A percentile compares a stretch with the other conserved stretches of the same genome.
These are phyloP conservation scores for Zygoascus meyerae DNA, from an alignment of 1,139 yeast species.

Conservation along the genomic window DNA sequence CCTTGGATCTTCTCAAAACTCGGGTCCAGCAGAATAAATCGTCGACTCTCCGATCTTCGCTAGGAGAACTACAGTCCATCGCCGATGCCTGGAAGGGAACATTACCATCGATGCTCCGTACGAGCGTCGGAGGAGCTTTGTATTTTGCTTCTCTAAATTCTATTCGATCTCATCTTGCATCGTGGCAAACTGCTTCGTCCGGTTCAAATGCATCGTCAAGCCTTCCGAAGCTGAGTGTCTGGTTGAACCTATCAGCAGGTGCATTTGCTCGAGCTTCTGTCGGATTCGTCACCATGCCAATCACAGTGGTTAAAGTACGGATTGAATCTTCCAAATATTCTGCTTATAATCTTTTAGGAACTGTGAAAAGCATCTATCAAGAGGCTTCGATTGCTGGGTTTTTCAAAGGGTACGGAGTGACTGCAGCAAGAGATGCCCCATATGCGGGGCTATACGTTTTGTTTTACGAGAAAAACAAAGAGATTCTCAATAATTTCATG, in stretches of 20 bases:
- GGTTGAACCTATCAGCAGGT: conserved; percentile 71
- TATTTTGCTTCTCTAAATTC: conserved; percentile 69
- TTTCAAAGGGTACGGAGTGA: conserved; percentile 82
- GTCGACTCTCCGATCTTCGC: conserved; percentile 38
- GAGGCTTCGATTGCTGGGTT: conserved; percentile 58
- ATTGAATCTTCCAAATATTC: conserved; percentile 67
- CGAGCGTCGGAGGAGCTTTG: conserved; percentile 85
- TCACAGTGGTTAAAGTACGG: conserved; percentile 89
- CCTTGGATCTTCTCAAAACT: conserved; percentile 84
- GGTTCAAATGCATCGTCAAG: conserved; percentile 25
- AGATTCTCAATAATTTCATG: conserved; percentile 30
- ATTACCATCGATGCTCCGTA: conserved; percentile 79
- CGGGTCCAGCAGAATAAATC: conserved; percentile 68
- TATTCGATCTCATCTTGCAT: conserved; percentile 50
- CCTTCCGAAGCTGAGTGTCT: conserved; percentile 66
- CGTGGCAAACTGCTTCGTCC: conserved; percentile 18
- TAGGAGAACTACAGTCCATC: conserved; percentile 38
- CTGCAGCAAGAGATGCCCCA: conserved; percentile 88
- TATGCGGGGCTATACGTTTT: conserved; percentile 90
- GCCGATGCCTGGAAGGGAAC: conserved; percentile 83
- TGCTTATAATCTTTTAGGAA: conserved; percentile 61
- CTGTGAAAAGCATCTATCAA: conserved; percentile 51
- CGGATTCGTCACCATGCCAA: conserved; percentile 92
- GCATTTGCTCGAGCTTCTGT: conserved; percentile 74
- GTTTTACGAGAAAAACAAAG: conserved; percentile 71